Evolutionary conservation across 257 asterid species (phyloP), one percentile per base, ranked within the genome.

Genomic region (Penstemon barbatus): DNA sequence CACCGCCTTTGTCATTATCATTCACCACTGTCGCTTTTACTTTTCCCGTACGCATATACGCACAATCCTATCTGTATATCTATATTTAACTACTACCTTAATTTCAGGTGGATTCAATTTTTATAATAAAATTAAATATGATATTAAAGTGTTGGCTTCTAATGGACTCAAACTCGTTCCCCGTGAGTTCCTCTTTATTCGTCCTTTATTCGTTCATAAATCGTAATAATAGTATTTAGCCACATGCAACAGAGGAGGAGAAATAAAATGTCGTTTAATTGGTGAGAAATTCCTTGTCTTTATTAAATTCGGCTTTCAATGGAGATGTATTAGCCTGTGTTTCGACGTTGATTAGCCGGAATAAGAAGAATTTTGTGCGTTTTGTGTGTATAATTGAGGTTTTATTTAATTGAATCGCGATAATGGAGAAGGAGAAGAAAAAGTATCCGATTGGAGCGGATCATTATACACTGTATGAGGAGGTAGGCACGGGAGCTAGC

Each of bases 391-490:
- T 2, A 25, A 25, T 71, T 58, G 53, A 45, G 61, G 40, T 61
- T 43, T 54, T 4, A 6, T 11, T 43, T 25, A 25, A 25, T 50
- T 52, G 53, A n/a, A 7, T 54, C 6, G 9, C 37, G 33, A 43
- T 36, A 52, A 61, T 62, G 78, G 68, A 68, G 40, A 81, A 77
- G 82, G 91, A 86, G 58, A 81, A 76, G 80, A 86, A 70, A 83
- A 83, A 81, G 79, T 86, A 83, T 74, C 92, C 89, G 37, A 78
- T 86, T 56, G 87, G 87, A 18, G 84, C 84, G 45, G 92, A 86
- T 71, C 77, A 84, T 72, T 86, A 86, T 53, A 70, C 77, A 4
- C 66, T 86, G 63, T 83, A 66, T 36, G 92, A 86, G 77, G 92
- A 86, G 76, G 79, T 86, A 19, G 92, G 92, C 38, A 81, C 76